These are phyloP conservation scores for Plantago major DNA, from an alignment of 257 asterid species.

Conservation along the genomic window DNA sequence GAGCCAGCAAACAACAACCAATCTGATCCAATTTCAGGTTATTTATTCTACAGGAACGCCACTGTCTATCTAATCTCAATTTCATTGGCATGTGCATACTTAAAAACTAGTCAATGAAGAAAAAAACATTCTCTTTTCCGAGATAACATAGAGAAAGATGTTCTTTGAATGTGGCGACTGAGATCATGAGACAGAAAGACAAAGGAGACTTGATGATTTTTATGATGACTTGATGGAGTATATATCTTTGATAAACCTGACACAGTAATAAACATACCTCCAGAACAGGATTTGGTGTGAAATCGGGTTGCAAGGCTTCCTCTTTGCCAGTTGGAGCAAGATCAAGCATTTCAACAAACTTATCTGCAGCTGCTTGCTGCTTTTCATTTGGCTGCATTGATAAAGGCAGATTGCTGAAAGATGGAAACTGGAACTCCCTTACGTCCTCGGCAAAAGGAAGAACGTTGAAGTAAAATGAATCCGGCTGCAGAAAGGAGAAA, in stretches of 20 bases:
- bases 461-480: conserved; percentile 89
- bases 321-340: conserved; percentile 76
- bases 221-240: background rate
- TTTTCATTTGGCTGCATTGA: conserved; percentile 75
- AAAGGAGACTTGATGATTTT: background rate
- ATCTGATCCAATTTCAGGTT: no score
- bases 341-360: conserved; percentile 78
- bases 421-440: conserved; percentile 92
- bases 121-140: no score
- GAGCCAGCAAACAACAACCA: no score
- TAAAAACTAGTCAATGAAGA: no score
- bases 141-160: background rate
- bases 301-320: conserved; percentile 73
- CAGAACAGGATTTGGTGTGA: conserved; percentile 85
- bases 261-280: conserved; percentile 41
- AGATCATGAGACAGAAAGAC: background rate
- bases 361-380: conserved; percentile 88
- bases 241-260: background rate
- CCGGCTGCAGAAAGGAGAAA: conserved; percentile 49
- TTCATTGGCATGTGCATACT: no score
- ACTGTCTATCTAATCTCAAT: no score
- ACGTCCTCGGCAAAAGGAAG: conserved; percentile 99
- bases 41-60: no score
- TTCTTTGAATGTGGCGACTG: background rate
- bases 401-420: conserved; percentile 75